Evolutionary conservation across 345 rosid species (phyloP).

Genomic region (Raphanus raphanistrum): DNA sequence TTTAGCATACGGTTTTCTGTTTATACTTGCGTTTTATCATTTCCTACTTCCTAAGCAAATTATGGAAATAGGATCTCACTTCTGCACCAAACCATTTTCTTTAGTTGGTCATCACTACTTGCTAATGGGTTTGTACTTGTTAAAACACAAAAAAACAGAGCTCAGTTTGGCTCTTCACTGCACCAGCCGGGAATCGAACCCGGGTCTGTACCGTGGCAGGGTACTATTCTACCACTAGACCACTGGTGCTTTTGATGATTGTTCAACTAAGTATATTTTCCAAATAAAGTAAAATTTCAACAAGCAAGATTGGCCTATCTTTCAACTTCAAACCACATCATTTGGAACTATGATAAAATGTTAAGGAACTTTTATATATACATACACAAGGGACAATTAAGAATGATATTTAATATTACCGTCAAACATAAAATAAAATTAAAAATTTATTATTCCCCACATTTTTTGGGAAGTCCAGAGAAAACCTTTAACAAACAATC

Average conservation of each 20-base stretch:
- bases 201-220: slow-evolving; percentile 79
- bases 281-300: no score
- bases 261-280: no score
- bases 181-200: slow-evolving; percentile 84
- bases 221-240: slow-evolving; percentile 61
- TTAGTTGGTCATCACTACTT: no score
- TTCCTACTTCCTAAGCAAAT: neutral
- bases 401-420: slow-evolving; percentile 17
- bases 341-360: no score
- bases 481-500: slow-evolving; percentile 4
- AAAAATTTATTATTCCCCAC: slow-evolving; percentile 20
- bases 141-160: no score
- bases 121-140: no score
- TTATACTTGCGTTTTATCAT: neutral
- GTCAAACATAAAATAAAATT: neutral
- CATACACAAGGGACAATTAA: slow-evolving; percentile 26
- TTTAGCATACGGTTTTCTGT: neutral
- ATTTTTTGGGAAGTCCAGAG: slow-evolving; percentile 4
- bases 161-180: slow-evolving; percentile 4
- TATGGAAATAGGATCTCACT: neutral
- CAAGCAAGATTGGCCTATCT: no score
- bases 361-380: slow-evolving; percentile 8
- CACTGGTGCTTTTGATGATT: slow-evolving; percentile 38
- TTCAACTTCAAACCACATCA: no score
- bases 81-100: neutral